These are phyloP conservation scores for Gossypium longicalyx DNA, from an alignment of 345 rosid species.

Conservation along the genomic window DNA sequence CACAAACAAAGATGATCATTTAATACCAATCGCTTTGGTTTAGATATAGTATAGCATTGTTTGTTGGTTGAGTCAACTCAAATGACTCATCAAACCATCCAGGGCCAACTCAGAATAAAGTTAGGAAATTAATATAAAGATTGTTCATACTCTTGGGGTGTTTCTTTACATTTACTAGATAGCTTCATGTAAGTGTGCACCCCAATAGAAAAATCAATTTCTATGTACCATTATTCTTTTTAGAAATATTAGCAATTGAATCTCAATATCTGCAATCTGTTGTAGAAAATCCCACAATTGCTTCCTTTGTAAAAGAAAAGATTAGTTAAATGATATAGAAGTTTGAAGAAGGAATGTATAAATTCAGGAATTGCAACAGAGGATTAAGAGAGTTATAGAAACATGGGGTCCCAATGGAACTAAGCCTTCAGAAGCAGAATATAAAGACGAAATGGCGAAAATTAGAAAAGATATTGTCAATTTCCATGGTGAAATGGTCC, in stretches of 20 bases:
- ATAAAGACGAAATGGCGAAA: conserved; percentile 45
- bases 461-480: conserved; percentile 65
- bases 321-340: not conserved
- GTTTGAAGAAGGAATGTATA: not conserved
- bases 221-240: too few relatives aligned
- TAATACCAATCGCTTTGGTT: not conserved
- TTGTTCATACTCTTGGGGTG: too few relatives aligned
- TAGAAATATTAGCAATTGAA: not conserved
- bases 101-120: not conserved
- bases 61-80: not conserved
- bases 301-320: too few relatives aligned
- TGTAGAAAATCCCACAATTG: too few relatives aligned
- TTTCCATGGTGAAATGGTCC: conserved; percentile 95
- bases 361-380: conserved; percentile 55
- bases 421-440: conserved; percentile 37
- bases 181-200: not conserved
- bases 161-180: not conserved
- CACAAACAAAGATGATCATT: not conserved
- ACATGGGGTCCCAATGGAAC: conserved; percentile 41
- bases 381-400: conserved; percentile 44
- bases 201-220: not conserved
- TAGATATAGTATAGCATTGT: not conserved
- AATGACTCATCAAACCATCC: not conserved
- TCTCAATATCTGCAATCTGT: not conserved
- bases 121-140: too few relatives aligned